Evolutionary conservation across 202 grass and related monocot genomes (phyloP).

Genomic region (Setaria italica): DNA sequence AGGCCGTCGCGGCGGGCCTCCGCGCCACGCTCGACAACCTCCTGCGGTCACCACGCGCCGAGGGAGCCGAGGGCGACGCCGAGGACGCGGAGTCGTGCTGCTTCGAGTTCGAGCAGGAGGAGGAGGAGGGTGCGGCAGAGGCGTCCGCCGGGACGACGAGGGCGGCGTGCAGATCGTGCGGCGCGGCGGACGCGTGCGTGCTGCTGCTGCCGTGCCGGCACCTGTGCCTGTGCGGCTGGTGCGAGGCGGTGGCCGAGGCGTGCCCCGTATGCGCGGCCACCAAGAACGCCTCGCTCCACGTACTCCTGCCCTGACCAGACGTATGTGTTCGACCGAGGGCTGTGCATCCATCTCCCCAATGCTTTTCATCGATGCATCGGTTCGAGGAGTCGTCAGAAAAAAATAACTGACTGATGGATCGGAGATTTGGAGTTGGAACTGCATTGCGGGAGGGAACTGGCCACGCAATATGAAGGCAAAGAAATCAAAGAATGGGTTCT

Average conservation of each 20-base stretch:
- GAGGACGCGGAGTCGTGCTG: constrained; percentile 67
- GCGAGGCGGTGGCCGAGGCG: constrained; percentile 40
- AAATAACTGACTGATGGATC: too few species aligned
- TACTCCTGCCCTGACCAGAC: constrained; percentile 28
- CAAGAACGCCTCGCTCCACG: constrained; percentile 57
- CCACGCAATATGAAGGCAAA: not conserved
- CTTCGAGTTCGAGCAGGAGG: constrained; percentile 2
- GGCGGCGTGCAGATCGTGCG: constrained; percentile 51
- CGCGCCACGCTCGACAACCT: constrained; percentile 61
- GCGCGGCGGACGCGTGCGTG: constrained; percentile 49
- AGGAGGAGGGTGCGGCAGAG: not conserved
- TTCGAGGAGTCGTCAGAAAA: not conserved
- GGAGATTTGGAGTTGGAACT: not conserved
- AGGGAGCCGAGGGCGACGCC: not conserved
- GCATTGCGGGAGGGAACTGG: not conserved
- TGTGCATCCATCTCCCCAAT: not conserved
- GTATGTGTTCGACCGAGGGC: not conserved
- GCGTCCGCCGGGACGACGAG: not conserved
- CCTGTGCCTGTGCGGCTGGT: constrained; percentile 64
- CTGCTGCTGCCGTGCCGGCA: constrained; percentile 74
- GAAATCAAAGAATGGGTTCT: not conserved
- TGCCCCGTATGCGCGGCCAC: constrained; percentile 59
- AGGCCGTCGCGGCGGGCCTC: constrained; percentile 54
- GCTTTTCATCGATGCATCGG: not conserved
- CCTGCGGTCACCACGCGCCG: not conserved